A percentile compares a stretch with the other conserved stretches of the same genome.
phyloP scores from a whole-genome alignment of 306 rosid species.

The Purshia tridentata region DNA sequence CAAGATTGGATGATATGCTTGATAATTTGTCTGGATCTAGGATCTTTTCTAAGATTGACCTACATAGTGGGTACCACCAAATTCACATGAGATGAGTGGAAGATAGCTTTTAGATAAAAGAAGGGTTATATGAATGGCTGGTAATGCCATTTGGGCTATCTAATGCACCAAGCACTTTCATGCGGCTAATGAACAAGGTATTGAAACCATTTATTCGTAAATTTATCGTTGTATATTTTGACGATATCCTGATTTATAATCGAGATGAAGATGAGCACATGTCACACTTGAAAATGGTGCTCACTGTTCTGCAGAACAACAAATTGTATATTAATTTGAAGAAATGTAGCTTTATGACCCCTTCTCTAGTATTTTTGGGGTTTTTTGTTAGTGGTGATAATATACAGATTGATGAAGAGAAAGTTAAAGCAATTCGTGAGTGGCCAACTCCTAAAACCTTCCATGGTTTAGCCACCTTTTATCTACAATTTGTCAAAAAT shows the following conservation, averaged over 20 bases:
- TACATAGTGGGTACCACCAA: too few species aligned
- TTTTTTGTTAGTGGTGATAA: not conserved
- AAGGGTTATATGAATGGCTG: not conserved
- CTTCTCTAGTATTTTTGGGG: not conserved
- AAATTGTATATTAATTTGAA: not conserved
- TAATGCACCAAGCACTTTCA: not conserved
- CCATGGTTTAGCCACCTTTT: too few species aligned
- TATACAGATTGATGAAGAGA: not conserved
- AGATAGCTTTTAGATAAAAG: not conserved
- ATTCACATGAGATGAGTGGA: too few species aligned
- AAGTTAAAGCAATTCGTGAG: not conserved
- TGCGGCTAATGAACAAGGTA: not conserved
- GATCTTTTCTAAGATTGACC: too few species aligned
- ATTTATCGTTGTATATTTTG: not conserved
- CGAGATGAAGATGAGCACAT: not conserved
- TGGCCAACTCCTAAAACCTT: not conserved
- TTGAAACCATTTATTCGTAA: not conserved
- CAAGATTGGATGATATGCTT: too few species aligned
- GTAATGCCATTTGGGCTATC: not conserved
- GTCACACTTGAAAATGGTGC: not conserved
- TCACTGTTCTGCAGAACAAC: not conserved
- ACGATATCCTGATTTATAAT: not conserved
- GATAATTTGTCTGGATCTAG: too few species aligned
- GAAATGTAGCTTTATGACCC: not conserved
- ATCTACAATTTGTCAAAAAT: not conserved